Conservation (phyloP, 371 early-diverging fungal species). For the Coemansia sp. region DNA sequence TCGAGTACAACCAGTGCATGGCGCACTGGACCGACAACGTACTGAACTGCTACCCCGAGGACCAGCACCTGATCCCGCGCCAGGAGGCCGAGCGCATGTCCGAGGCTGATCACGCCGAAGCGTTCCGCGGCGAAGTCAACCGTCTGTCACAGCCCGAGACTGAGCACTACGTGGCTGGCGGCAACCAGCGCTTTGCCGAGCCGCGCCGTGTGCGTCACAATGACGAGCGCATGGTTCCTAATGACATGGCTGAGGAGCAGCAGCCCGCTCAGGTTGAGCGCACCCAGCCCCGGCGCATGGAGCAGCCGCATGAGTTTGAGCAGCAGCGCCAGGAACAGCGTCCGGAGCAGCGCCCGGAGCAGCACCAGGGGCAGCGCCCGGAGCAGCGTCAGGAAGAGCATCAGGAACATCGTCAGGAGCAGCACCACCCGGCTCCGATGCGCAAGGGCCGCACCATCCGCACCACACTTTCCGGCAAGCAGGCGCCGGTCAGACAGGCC, state of each 20-base stretch:
- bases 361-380: background rate
- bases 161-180: conserved; percentile 26
- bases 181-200: conserved; percentile 14
- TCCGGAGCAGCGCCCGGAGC: background rate
- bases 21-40: conserved; percentile 46
- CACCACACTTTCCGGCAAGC: conserved; percentile 1
- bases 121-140: conserved; percentile 23
- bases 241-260: background rate
- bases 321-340: conserved; percentile 3
- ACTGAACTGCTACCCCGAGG: conserved; percentile 30
- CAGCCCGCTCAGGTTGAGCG: conserved; percentile 1
- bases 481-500: conserved; percentile 20
- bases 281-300: background rate
- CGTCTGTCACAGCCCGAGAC: conserved; percentile 10
- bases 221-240: background rate
- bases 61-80: conserved; percentile 23
- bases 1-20: conserved; percentile 49
- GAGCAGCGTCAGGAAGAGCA: background rate
- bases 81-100: conserved; percentile 26
- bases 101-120: conserved; percentile 19
- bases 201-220: background rate
- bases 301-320: conserved; percentile 5
- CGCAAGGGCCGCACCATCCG: background rate
- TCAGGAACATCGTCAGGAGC: background rate
- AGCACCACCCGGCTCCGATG: background rate